Evolutionary conservation across 805 yeast genomes (phyloP), one percentile per base, ranked within the genome.

Genomic region (Cyberlindnera galapagoensis): DNA sequence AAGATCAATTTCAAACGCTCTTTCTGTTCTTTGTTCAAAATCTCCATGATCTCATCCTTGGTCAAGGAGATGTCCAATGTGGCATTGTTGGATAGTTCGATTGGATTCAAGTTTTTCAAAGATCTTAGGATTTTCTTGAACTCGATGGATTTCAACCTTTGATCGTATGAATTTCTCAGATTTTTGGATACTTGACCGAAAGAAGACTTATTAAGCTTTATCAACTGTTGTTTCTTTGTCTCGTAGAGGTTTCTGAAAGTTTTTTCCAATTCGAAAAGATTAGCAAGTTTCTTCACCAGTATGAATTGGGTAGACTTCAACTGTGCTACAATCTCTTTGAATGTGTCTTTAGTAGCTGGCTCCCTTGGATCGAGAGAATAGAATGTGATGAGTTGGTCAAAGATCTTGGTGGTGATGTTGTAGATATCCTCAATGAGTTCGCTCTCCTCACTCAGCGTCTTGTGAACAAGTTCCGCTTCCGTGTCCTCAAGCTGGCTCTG

Each of bases 11-110:
- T 25, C 3, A 40, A 35, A 28, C 56, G 42, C 20, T 43, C 40
- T 6, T 28, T 27, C 24, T 46, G 43, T 25, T 51, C 56, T 10
- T 34, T 21, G 4, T 44, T 34, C 21, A 51, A 31, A 3, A 45
- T 26, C 8, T 35, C 30, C 17, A 41, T 28, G 12, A 48, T 23
- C 26, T 45, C 42, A 2, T 43, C 43, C 31, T 51, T 49, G 4
- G 38, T 26, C 9, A 43, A 24, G 6, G 40, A 21, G 12, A 39
- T 9, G 14, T 34, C 33, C 6, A 42, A 22, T 5, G 14, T 8
- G n/a, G 35, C 31, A 3, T 40, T 35, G 9, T 28, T 32, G 18
- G 37, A 44, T 11, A 45, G 10, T 25, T 43, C 45, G 26, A 51
- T 40, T 1, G 38, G 37, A 9, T 23, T 17, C 9, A 47, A 20